Conservation (phyloP, 768 basidiomycete genomes). For the Leccinellum luteum region DNA sequence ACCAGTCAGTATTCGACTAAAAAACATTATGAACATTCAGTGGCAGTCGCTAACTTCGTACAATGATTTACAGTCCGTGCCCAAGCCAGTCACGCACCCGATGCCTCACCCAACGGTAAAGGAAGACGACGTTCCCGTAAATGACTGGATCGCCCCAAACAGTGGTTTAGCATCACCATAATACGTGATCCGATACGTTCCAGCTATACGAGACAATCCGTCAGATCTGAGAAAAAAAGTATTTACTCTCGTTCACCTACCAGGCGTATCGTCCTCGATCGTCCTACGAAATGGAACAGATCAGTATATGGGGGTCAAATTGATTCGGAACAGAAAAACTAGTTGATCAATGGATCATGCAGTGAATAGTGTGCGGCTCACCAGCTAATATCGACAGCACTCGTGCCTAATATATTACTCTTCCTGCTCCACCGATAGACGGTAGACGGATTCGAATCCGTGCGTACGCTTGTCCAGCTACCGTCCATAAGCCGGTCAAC, state of each 20-base stretch:
- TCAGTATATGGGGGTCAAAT: conserved; percentile 10
- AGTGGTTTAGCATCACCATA: conserved; percentile 75
- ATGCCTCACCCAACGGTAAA: conserved; percentile 47
- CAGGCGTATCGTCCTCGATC: conserved; percentile 55
- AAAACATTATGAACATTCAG: neutral
- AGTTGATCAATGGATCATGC: neutral
- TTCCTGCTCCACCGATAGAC: conserved; percentile 62
- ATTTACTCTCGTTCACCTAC: conserved; percentile 2
- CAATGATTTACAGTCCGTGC: neutral
- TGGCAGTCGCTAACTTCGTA: neutral
- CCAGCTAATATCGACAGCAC: conserved; percentile 68
- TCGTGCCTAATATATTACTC: conserved; percentile 55
- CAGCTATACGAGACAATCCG: conserved; percentile 38
- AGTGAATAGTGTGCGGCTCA: conserved; percentile 23
- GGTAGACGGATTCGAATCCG: conserved; percentile 80
- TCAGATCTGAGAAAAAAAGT: neutral
- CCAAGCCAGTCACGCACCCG: neutral
- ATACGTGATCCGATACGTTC: conserved; percentile 69
- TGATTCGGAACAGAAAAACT: neutral
- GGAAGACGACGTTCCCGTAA: conserved; percentile 57
- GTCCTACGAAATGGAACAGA: conserved; percentile 38
- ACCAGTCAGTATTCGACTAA: neutral
- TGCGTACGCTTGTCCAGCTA: conserved; percentile 56
- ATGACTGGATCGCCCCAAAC: conserved; percentile 59
- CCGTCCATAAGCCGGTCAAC: conserved; percentile 53